Percentiles rank a stretch among this genome's conserved stretches.
These are phyloP conservation scores for Meyerozyma athensensis DNA, from an alignment of 1,139 yeast genomes.

Conservation along the genomic window DNA sequence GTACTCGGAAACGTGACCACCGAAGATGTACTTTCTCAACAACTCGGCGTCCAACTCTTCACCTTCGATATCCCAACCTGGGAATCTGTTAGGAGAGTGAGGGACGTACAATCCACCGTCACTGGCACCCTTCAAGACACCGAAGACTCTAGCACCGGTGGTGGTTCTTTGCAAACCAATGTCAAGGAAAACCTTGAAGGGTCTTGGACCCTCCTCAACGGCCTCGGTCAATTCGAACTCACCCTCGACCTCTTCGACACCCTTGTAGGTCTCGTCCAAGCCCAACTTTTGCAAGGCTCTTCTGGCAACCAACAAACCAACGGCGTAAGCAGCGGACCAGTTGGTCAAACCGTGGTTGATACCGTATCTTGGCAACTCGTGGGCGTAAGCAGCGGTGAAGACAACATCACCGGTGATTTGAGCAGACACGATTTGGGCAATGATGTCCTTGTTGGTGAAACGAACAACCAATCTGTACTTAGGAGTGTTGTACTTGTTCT, in stretches of 20 bases:
- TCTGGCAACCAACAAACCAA: constrained; percentile 98
- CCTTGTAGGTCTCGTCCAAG: constrained; percentile 94
- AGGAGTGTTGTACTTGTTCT: constrained; percentile 99
- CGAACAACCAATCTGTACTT: constrained; percentile 99
- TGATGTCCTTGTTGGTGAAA: constrained; percentile 99
- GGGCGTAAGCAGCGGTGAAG: constrained; percentile 97
- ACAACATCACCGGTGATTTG: constrained; percentile 97
- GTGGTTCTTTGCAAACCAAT: constrained; percentile 99
- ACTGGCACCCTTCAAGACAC: constrained; percentile 99
- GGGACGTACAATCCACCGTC: constrained; percentile 99
- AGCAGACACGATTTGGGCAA: constrained; percentile 95
- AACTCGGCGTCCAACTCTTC: constrained; percentile 98
- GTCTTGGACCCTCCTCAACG: constrained; percentile 99
- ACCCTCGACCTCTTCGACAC: constrained; percentile 99
- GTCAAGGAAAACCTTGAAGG: constrained; percentile 99
- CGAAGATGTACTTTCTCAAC: constrained; percentile 98
- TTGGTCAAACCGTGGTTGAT: constrained; percentile 98
- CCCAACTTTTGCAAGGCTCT: constrained; percentile 98
- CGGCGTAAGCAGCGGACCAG: constrained; percentile 99
- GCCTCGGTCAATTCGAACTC: constrained; percentile 98
- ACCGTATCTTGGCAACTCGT: constrained; percentile 98
- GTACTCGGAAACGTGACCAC: constrained; percentile 99
- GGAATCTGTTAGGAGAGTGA: constrained; percentile 99
- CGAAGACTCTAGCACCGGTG: constrained; percentile 99
- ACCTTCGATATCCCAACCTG: constrained; percentile 99